Percentiles rank a stretch among this genome's conserved stretches.
These are phyloP conservation scores for Thoreauomyces humboldtii DNA, from an alignment of 192 early-diverging fungal species.

Conservation along the genomic window DNA sequence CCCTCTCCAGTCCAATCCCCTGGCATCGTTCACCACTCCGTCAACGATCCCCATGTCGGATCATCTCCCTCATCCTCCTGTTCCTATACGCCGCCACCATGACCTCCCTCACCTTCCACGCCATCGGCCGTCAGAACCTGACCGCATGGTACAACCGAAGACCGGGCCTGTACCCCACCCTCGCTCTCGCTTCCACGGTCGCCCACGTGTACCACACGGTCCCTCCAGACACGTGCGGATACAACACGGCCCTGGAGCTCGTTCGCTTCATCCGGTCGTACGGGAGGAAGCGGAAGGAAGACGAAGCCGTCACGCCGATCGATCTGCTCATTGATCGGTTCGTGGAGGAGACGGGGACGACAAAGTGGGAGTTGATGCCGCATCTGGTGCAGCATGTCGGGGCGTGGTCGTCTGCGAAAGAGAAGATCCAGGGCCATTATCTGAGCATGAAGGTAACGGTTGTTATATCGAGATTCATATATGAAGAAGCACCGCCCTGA, in stretches of 20 bases:
- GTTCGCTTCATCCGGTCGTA: not conserved
- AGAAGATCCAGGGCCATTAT: constrained; percentile 1
- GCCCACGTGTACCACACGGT: constrained; percentile 6
- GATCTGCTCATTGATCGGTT: not conserved
- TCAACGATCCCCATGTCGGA: too few relatives aligned
- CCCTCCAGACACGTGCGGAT: not conserved
- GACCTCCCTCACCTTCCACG: not conserved
- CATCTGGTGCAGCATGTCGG: constrained; percentile 6
- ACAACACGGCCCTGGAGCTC: too few relatives aligned
- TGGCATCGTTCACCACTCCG: too few relatives aligned
- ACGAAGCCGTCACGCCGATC: not conserved
- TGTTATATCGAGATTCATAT: too few relatives aligned
- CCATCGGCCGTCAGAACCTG: constrained; percentile 1
- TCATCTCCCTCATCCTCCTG: not conserved
- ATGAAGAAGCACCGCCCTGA: too few relatives aligned
- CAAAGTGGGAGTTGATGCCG: not conserved
- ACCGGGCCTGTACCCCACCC: not conserved
- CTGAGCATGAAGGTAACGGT: not conserved
- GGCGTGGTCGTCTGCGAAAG: not conserved
- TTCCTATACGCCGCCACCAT: not conserved
- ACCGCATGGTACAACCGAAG: not conserved
- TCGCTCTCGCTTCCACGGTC: not conserved
- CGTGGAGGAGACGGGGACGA: not conserved
- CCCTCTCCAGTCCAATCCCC: too few relatives aligned
- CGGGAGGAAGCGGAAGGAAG: not conserved